These are phyloP conservation scores for Pistacia atlantica DNA, from an alignment of 345 rosid species.

Conservation along the genomic window DNA sequence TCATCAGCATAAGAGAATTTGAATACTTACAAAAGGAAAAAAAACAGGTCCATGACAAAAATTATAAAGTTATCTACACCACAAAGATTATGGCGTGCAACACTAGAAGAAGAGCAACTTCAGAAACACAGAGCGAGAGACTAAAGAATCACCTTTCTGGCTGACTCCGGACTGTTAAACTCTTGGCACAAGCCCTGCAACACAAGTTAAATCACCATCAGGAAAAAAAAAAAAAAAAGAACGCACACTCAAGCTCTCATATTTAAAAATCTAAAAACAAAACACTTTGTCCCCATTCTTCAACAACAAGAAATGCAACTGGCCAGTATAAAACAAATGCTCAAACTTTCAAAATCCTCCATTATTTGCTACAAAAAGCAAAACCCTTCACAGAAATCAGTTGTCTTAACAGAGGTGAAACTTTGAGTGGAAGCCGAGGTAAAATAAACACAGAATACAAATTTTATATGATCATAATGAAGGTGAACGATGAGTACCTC, in stretches of 20 bases:
- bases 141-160: conserved; percentile 49
- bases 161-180: conserved; percentile 56
- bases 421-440: too few relatives aligned
- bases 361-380: background rate
- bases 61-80: background rate
- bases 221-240: too few relatives aligned
- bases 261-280: background rate
- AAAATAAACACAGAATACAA: background rate
- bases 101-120: background rate
- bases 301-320: background rate
- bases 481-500: conserved; percentile 45
- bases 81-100: background rate
- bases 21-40: too few relatives aligned
- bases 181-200: conserved; percentile 67
- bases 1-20: too few relatives aligned
- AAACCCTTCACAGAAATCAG: background rate
- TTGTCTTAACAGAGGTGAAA: background rate
- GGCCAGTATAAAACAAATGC: background rate
- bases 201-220: background rate
- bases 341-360: background rate
- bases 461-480: background rate
- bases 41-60: too few relatives aligned
- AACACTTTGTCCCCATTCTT: background rate
- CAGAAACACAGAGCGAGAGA: background rate
- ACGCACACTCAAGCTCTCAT: background rate